Base-by-base conservation (phyloP, 2,329 filamentous ascomycete genomes). In the Paecilomyces formosus region DNA sequence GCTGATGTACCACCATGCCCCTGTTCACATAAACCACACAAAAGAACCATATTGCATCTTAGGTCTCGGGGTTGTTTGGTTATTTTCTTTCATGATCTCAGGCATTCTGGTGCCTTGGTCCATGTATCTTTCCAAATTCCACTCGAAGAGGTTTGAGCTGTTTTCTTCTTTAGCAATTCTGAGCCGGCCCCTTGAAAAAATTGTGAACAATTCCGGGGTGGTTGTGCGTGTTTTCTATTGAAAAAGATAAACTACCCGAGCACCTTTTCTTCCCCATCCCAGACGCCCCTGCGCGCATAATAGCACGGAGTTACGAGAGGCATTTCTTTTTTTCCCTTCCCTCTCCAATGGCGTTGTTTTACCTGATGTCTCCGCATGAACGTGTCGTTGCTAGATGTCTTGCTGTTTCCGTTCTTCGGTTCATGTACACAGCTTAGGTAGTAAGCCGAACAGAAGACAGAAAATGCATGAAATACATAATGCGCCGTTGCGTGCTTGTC, bases 1-100 rank as follows among this genome's bases (percentile, higher is more conserved):
- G 55, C 54, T 60, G 59, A 69, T 76, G 73, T 76, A 76, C 65
- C 65, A 76, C 65, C 70, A 75, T 62, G 62, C 67, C 68, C 62
- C 56, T 55, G 62, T 64, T 66, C 64, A 60, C 57, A 67, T 63
- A 65, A 67, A 65, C 63, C 61, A 68, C 65, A 68, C 58, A 70
- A 72, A 71, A 68, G 66, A 68, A 69, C 66, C 67, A 70, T 73
- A 59, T 69, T 68, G 67, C 70, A 72, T 70, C 61, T 66, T 68
- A 70, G 60, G 63, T 67, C 64, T 69, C 64, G 67, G 64, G 72
- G 67, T 69, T 72, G 71, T 70, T 74, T 72, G 69, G 68, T 73
- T 72, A 73, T 72, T 65, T 68, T 64, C 66, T 66, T 66, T 63
- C 62, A 68, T 65, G 65, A 70, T 72, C 60, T 71, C 39, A 45